Evolutionary conservation across 2,329 filamentous ascomycete species (phyloP).

Genomic region (Claviceps cyperi): DNA sequence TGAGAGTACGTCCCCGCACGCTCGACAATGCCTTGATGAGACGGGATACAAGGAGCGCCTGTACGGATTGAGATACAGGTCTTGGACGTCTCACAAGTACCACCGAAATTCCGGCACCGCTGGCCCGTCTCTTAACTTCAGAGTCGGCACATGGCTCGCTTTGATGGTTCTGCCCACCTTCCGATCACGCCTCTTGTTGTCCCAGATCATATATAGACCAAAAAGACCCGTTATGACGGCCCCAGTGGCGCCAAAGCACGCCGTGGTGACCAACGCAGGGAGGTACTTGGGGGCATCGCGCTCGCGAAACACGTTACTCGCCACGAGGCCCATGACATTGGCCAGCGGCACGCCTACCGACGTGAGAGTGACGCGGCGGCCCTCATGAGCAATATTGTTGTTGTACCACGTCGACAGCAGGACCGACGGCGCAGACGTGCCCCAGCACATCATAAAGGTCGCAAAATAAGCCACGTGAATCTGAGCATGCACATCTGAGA

Average conservation of each 20-base stretch:
- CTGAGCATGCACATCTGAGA: slow-evolving; percentile 45
- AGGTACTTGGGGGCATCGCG: slow-evolving; percentile 53
- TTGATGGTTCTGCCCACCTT: slow-evolving; percentile 33
- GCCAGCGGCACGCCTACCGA: slow-evolving; percentile 60
- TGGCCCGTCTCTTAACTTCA: slow-evolving; percentile 33
- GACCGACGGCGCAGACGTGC: slow-evolving; percentile 60
- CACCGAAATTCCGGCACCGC: slow-evolving; percentile 33
- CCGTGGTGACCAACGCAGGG: slow-evolving; percentile 49
- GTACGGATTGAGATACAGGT: too few species aligned
- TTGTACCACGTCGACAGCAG: slow-evolving; percentile 56
- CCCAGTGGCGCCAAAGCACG: slow-evolving; percentile 48
- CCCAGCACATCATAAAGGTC: slow-evolving; percentile 73
- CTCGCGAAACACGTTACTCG: slow-evolving; percentile 52
- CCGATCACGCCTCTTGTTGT: slow-evolving; percentile 37
- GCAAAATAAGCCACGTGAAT: slow-evolving; percentile 60
- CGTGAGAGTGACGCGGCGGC: slow-evolving; percentile 54
- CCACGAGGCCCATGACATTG: slow-evolving; percentile 62
- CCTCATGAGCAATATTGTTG: slow-evolving; percentile 70
- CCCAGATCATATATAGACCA: slow-evolving; percentile 46
- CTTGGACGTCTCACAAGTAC: slow-evolving; percentile 18
- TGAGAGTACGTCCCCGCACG: too few species aligned
- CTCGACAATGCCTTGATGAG: too few species aligned
- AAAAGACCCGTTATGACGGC: slow-evolving; percentile 38
- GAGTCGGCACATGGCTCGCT: slow-evolving; percentile 33
- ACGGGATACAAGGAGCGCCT: too few species aligned